These are phyloP conservation scores for Spongospora subterranea DNA, from an alignment of 208 protist species.

Conservation along the genomic window DNA sequence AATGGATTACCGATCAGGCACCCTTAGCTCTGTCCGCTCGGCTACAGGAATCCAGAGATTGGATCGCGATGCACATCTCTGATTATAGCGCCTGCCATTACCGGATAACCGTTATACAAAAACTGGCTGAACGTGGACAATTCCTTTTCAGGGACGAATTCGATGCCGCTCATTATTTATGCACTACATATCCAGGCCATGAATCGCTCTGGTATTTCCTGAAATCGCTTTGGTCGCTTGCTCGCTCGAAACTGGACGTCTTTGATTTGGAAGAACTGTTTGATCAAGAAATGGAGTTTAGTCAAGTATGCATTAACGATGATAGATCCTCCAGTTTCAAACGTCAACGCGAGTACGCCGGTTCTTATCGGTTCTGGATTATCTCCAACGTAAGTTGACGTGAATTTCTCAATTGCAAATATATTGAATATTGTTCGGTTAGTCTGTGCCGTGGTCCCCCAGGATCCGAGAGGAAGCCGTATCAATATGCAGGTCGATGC, in stretches of 20 bases:
- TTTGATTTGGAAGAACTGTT: background rate
- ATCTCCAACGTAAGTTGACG: background rate
- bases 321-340: background rate
- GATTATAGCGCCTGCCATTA: conserved; percentile 32
- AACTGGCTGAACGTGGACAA: background rate
- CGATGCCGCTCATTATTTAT: conserved; percentile 10
- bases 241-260: too few relatives aligned
- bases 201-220: conserved; percentile 14
- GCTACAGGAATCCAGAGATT: background rate
- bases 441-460: too few relatives aligned
- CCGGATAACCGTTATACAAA: background rate
- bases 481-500: background rate
- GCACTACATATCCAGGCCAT: background rate
- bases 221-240: background rate
- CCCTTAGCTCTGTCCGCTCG: background rate
- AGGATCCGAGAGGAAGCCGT: too few relatives aligned
- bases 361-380: background rate
- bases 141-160: background rate
- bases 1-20: background rate
- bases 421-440: too few relatives aligned
- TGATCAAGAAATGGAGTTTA: background rate
- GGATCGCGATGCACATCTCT: conserved; percentile 38
- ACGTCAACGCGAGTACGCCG: conserved; percentile 1
- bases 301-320: background rate
- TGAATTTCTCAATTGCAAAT: too few relatives aligned